Conservation (phyloP, 202 grass and related monocot genomes). For the Zoysia matrella region DNA sequence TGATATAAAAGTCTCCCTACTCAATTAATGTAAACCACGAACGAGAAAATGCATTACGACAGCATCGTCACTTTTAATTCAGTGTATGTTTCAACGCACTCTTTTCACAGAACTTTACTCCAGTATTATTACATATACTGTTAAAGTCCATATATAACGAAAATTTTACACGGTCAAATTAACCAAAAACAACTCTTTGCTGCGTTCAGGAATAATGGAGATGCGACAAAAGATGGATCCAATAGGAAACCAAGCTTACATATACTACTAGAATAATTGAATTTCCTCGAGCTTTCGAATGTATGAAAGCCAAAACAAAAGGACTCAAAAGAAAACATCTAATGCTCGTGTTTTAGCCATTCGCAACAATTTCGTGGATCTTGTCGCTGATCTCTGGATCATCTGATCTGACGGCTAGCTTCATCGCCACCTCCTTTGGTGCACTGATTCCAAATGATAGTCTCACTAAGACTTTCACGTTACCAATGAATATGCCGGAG, state of each 20-base stretch:
- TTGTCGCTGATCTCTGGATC: slow-evolving; percentile 74
- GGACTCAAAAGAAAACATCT: slow-evolving; percentile 28
- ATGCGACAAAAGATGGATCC: slow-evolving; percentile 37
- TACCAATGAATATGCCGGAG: slow-evolving; percentile 59
- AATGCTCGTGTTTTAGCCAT: slow-evolving; percentile 54
- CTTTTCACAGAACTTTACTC: too few relatives aligned
- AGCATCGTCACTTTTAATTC: too few relatives aligned
- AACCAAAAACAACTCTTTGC: slow-evolving; percentile 34
- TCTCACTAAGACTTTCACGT: slow-evolving; percentile 82
- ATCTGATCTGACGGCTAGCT: slow-evolving; percentile 44
- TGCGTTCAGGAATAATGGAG: slow-evolving; percentile 24
- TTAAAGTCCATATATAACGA: background rate
- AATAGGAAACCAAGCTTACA: background rate
- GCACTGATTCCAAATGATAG: slow-evolving; percentile 88
- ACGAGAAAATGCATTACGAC: too few relatives aligned
- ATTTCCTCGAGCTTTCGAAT: slow-evolving; percentile 43
- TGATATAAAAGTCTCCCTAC: too few relatives aligned
- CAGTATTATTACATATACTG: background rate
- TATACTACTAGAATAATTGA: slow-evolving; percentile 56
- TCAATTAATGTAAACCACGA: too few relatives aligned
- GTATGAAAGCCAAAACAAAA: slow-evolving; percentile 50
- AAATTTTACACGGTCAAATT: slow-evolving; percentile 45
- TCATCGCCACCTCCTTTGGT: slow-evolving; percentile 99
- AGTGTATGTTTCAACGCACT: too few relatives aligned
- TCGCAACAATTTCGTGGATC: slow-evolving; percentile 94